Base-by-base conservation (phyloP, 345 rosid species). In the Murraya koenigii region DNA sequence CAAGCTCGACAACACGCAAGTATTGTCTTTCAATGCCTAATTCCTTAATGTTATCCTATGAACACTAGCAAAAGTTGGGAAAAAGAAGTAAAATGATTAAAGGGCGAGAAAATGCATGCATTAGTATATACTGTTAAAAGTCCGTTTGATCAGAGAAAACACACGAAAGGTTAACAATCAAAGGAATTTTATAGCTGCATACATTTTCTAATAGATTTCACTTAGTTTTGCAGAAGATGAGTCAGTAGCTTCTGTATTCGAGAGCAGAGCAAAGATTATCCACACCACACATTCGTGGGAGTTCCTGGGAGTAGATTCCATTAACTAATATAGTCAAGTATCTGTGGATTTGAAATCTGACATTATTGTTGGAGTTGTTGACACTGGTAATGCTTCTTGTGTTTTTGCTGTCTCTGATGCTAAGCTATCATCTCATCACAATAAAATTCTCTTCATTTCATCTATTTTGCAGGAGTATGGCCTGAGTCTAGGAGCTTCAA, bases 281-380 rank as follows among this genome's bases (percentile, higher is more conserved):
- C 91, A 86, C 74, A 86, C 89, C 23, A 90, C 90, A 17, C 87
- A 63, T 78, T 88, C 88, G 63, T 90, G 90, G 90, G 86, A 81
- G 0, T 90, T 88, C 76, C 82, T 86, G 7, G 86, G 86, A 62
- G 19, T 83, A 35, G 74, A 79, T 55, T 76, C 86, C 38, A 41
- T 55, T 26, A 35, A 58, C 66, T 80, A 76, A 19, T 44, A 75
- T 35, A 74, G 62, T 14, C 81, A 82, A 59, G 30, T 66, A 33
- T 83, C 68, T 6, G 3, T 71, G 79, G 72, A 72, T 15, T 78
- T 66, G 6, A 47, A 35, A 58, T 80, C 89, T 8, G 68, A 86
- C 20, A 65, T 82, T 63, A 75, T 85, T 59, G 83, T 86, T 78
- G 88, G 91, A 19, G 85, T 89, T 32, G 73, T 87, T 26, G 89